Evolutionary conservation across 352 stramenopile species (phyloP), one percentile per base, ranked within the genome.

Genomic region (Globisporangium okanoganense): DNA sequence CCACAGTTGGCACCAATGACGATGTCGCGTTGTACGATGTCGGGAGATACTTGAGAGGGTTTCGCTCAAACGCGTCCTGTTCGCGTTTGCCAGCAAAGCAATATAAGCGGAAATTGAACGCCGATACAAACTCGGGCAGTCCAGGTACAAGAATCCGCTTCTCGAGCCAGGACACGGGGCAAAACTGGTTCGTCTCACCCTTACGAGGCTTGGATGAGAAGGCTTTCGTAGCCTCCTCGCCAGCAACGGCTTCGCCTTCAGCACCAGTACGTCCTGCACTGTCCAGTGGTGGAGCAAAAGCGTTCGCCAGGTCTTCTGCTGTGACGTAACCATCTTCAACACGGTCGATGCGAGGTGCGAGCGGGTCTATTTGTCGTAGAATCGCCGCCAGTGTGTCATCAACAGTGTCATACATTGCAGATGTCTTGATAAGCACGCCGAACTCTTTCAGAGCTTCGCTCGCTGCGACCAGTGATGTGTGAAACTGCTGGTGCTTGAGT

Each of bases 171-270:
- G 77, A 71, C 13, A 92, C 82, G 7, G 79, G 62, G 16, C 82
- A 92, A 50, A 82, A 92, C 9, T 70, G 79, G 3, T 61, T 77
- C 22, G 73, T 84, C 49, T 86, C 80, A 6, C 82, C 82, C 16
- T 83, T 71, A 2, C 55, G 24, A 8, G 24, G 12, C n/a, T 13
- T 24, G 4, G 22, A 31, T 31, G 61, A 20, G 18, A 22, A 24
- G n/a, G 24, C 24, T 7, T 44, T n/a, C 8, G 40, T 10, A 8
- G 27, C n/a, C 20, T 49, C n/a, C 1, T 6, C 20, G 20, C 20
- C 43, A 22, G 18, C 5, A 49, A 6, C 29, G 1, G 13, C 25
- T 22, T 35, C 25, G 3, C 6, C 47, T 22, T 13, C n/a, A n/a
- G 9, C 5, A 22, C 35, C 25, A 12, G 0, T 50, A 16, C 63